phyloP scores from a whole-genome alignment of 306 rosid species.

The Biancaea sappan region DNA sequence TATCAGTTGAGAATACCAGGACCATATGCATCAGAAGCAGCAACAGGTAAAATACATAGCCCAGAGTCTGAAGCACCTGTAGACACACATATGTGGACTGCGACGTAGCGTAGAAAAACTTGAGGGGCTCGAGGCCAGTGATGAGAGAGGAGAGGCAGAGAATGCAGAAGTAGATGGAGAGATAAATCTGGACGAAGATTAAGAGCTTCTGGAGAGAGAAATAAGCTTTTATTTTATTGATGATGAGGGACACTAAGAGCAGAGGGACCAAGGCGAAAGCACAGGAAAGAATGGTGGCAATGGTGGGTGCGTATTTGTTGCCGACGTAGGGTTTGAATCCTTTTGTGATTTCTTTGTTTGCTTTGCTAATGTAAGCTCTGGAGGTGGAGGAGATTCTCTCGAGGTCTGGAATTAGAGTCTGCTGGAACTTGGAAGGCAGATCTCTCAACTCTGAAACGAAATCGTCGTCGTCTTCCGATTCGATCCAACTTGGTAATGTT shows the following conservation, averaged over 20 bases:
- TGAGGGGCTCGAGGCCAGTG: constrained; percentile 83
- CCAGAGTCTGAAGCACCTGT: constrained; percentile 82
- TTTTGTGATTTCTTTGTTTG: constrained; percentile 74
- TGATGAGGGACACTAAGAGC: constrained; percentile 70
- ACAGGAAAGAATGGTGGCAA: constrained; percentile 62
- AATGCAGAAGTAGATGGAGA: constrained; percentile 82
- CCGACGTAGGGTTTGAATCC: constrained; percentile 89
- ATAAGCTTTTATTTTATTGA: constrained; percentile 79
- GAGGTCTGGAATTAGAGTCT: constrained; percentile 75
- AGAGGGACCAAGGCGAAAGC: constrained; percentile 72
- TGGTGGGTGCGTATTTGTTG: constrained; percentile 78
- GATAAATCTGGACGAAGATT: constrained; percentile 84
- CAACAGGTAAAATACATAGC: constrained; percentile 68
- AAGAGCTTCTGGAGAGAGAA: constrained; percentile 85
- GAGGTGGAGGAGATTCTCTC: constrained; percentile 79
- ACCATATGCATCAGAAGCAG: constrained; percentile 77
- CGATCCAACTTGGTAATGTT: constrained; percentile 55
- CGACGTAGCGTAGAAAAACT: constrained; percentile 87
- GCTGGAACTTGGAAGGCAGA: constrained; percentile 67
- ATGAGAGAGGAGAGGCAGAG: constrained; percentile 65
- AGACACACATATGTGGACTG: constrained; percentile 71
- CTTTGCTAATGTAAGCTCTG: constrained; percentile 62
- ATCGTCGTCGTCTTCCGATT: constrained; percentile 59
- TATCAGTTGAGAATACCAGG: constrained; percentile 71
- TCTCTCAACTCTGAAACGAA: constrained; percentile 67